Conservation (phyloP, 192 early-diverging fungal species). For the Backusella psychrophila region DNA sequence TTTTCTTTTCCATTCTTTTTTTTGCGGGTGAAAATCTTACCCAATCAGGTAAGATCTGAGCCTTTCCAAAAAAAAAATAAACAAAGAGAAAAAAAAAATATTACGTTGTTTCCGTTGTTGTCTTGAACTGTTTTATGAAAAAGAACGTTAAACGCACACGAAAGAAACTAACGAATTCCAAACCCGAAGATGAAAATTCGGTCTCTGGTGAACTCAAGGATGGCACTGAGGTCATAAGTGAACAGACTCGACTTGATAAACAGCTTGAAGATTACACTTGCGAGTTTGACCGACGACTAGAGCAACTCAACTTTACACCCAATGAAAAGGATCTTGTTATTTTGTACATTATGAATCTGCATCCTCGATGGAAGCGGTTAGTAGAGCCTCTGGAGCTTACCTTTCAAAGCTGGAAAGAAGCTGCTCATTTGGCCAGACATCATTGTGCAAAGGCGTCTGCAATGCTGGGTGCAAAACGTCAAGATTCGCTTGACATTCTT, state of each 20-base stretch:
- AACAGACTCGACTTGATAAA: background rate
- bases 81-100: background rate
- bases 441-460: slow-evolving; percentile 13
- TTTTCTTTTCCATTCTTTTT: background rate
- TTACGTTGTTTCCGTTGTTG: background rate
- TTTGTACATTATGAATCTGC: slow-evolving; percentile 25
- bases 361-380: slow-evolving; percentile 20
- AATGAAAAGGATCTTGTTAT: slow-evolving; percentile 9
- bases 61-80: background rate
- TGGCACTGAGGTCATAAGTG: background rate
- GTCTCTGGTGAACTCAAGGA: background rate
- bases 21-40: background rate
- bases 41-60: background rate
- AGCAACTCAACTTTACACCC: background rate
- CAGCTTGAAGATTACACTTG: slow-evolving; percentile 14
- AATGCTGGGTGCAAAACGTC: background rate
- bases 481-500: slow-evolving; percentile 2
- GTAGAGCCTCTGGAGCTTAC: slow-evolving; percentile 14
- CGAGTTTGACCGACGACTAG: background rate
- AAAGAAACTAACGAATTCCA: background rate
- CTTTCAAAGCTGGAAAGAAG: background rate
- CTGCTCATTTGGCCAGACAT: background rate
- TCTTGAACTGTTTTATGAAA: background rate
- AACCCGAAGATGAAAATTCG: background rate
- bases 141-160: background rate